Conservation (phyloP, 306 rosid species). For the Ammopiptanthus mongolicus region DNA sequence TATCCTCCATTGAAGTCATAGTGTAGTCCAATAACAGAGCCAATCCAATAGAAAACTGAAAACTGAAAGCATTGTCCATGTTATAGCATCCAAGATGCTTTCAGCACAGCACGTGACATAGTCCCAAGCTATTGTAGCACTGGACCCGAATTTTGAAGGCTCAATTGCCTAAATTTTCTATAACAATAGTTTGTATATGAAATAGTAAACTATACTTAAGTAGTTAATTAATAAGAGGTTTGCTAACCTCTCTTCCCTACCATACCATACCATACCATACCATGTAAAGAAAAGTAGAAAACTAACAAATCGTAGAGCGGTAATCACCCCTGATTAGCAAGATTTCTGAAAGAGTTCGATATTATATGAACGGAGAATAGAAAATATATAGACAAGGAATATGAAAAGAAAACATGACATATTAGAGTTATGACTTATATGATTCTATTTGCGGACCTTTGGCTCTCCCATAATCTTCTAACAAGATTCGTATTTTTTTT, state of each 20-base stretch:
- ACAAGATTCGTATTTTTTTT: not conserved
- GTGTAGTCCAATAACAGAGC: constrained; percentile 20
- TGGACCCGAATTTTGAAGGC: not conserved
- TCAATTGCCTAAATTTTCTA: not conserved
- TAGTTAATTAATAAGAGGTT: not conserved
- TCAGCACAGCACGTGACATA: constrained; percentile 29
- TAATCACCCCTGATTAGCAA: not conserved
- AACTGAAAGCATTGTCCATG: constrained; percentile 21
- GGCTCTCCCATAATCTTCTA: not conserved
- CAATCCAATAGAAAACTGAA: constrained; percentile 16
- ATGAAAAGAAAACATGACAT: not conserved
- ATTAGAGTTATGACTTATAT: not conserved
- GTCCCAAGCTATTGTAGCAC: not conserved
- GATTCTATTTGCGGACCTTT: not conserved
- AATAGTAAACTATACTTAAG: not conserved
- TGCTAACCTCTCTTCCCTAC: not conserved
- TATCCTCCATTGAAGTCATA: not conserved
- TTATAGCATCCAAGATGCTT: constrained; percentile 27
- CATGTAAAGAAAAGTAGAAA: constrained; percentile 2
- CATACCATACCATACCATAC: not conserved
- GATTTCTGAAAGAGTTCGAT: not conserved
- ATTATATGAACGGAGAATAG: not conserved
- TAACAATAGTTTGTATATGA: not conserved
- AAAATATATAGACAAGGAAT: not conserved
- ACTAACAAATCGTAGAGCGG: not conserved